phyloP scores from a whole-genome alignment of 2,329 filamentous ascomycete genomes.

The Exophiala spinifera region DNA sequence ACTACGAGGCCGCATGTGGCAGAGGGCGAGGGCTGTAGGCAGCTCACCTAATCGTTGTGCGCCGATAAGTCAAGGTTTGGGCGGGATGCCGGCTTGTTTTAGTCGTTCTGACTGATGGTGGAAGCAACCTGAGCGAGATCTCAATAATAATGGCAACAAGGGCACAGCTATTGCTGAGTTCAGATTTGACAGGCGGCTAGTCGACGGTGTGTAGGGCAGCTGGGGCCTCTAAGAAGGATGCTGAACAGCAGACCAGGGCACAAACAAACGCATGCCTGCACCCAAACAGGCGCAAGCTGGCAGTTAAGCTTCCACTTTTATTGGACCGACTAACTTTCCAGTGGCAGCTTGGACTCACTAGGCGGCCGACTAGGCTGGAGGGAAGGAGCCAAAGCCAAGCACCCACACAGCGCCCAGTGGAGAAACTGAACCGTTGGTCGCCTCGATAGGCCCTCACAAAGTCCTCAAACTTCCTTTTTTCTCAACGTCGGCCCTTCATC shows the following conservation, averaged over 20 bases:
- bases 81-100: background rate
- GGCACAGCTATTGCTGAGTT: constrained; percentile 1
- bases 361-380: background rate
- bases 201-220: background rate
- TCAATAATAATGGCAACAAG: background rate
- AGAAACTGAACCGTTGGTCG: background rate
- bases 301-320: background rate
- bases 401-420: background rate
- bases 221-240: background rate
- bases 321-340: background rate
- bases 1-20: too few relatives aligned
- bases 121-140: background rate
- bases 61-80: background rate
- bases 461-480: constrained; percentile 4
- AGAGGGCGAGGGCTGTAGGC: too few relatives aligned
- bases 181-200: constrained; percentile 1
- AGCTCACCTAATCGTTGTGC: background rate
- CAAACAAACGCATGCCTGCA: background rate
- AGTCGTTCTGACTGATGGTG: background rate
- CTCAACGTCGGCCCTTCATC: background rate
- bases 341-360: background rate
- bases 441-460: constrained; percentile 2
- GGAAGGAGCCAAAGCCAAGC: background rate
- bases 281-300: background rate
- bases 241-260: background rate